Evolutionary conservation across 2,329 filamentous ascomycete species (phyloP), one percentile per base, ranked within the genome.

Genomic region (Verticillium nonalfalfae): DNA sequence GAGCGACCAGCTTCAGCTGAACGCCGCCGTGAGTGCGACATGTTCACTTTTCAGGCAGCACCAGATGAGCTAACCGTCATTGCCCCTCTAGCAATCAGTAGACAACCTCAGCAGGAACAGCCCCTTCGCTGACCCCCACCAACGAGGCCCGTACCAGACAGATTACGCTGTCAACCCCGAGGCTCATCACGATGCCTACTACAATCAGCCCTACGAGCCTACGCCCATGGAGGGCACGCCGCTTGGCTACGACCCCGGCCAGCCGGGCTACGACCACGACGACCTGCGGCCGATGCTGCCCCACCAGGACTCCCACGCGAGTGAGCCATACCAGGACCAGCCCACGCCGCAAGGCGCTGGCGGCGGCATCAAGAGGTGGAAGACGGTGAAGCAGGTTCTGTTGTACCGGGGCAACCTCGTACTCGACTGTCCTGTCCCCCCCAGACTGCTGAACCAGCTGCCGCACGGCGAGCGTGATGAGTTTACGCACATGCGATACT

Each of bases 361-460:
- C 63, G 79, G 81, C 60, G 79, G 83, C 81, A 87, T 98, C 67
- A 89, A 91, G 74, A 85, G 95, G 73, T 98, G 92, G 91, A 99
- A 98, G 81, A 99, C 95, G 0, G 94, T 99, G 57, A 99, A 98
- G 78, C 92, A 97, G 79, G 94, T 99, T n/a, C 88, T 96, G 69
- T 78, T 99, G 59, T 99, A 97, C 81, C 90, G 96, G 67, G 95
- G 95, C 66, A 99, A 99, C 76, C 84, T 99, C 69, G 93, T 99
- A 40, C 87, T 99, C 3, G 95, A 99, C 75, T 99, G 95, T 72
- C 95, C 95, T 0, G 91, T 99, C 62, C 94, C 95, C 0, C 94
- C 95, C 0, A 86, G 89, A 69, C 80, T 99, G 54, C 79, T 99
- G 55, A 93, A 90, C 71, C 91, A 97, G 72, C 86, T 97, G 31